phyloP scores from a whole-genome alignment of 208 protist genomes.

The Acanthamoeba castellanii region DNA sequence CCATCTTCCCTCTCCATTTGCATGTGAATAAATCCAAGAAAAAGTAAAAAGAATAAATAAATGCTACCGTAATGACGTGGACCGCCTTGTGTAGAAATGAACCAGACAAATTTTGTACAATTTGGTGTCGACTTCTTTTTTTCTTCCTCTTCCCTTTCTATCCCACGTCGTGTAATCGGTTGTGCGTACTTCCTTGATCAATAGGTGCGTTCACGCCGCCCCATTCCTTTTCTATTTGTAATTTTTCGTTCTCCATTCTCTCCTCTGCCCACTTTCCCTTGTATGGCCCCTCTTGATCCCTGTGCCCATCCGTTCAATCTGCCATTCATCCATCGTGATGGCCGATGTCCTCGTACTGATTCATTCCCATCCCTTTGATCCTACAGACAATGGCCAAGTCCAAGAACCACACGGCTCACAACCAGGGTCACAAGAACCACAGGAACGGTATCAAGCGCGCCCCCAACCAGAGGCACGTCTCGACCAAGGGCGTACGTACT shows the following conservation, averaged over 20 bases:
- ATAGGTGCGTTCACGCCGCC: not conserved
- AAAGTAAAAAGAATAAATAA: not conserved
- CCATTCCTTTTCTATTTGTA: not conserved
- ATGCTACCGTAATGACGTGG: not conserved
- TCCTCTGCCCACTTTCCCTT: too few species aligned
- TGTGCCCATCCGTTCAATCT: not conserved
- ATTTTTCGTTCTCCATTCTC: not conserved
- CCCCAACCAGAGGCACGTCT: conserved; percentile 71
- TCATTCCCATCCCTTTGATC: too few species aligned
- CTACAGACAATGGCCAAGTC: conserved; percentile 85
- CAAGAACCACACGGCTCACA: conserved; percentile 88
- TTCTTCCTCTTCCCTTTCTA: conserved; percentile 48
- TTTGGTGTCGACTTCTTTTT: conserved; percentile 6
- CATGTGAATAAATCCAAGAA: not conserved
- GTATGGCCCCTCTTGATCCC: not conserved
- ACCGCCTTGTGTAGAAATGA: not conserved
- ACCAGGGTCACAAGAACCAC: conserved; percentile 87
- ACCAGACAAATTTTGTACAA: not conserved
- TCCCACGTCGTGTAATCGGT: not conserved
- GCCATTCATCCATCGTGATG: not conserved
- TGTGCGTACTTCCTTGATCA: not conserved
- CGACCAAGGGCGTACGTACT: conserved; percentile 81
- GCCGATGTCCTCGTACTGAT: too few species aligned
- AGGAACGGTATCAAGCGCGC: conserved; percentile 88
- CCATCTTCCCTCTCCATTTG: not conserved